Conservation (phyloP, 139 green algal genomes). For the Zygnema cylindricum region DNA sequence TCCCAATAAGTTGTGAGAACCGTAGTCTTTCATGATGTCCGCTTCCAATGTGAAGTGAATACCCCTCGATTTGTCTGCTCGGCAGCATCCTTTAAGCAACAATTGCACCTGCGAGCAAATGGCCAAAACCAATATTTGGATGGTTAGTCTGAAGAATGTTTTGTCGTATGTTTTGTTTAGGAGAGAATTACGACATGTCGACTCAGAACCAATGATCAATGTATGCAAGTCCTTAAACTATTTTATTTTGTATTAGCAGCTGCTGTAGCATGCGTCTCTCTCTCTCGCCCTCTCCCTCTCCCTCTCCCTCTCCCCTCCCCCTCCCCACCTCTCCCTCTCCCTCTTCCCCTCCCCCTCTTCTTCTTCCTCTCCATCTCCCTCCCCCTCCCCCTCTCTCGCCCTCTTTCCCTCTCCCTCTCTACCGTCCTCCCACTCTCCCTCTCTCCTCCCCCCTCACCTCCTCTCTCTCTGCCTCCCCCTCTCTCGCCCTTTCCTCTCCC, state of each 20-base stretch:
- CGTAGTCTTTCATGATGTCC: no score
- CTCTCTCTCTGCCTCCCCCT: constrained; percentile 1
- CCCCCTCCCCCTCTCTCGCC: background rate
- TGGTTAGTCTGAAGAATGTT: background rate
- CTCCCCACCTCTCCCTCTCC: background rate
- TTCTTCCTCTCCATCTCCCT: background rate
- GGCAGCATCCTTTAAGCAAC: no score
- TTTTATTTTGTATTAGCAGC: background rate
- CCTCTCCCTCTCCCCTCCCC: background rate
- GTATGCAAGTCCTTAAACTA: background rate
- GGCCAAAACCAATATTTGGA: background rate
- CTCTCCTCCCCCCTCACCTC: background rate
- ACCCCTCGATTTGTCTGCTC: no score
- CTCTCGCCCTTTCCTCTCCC: background rate
- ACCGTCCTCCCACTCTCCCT: background rate
- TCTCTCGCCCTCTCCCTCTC: background rate
- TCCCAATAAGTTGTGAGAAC: no score
- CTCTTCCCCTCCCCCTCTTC: background rate
- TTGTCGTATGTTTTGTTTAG: background rate
- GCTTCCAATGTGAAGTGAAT: no score
- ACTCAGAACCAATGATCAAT: background rate
- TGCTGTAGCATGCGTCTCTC: background rate
- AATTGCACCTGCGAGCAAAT: background rate
- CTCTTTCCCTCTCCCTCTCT: constrained; percentile 13
- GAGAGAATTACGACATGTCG: background rate